These are phyloP conservation scores for Choanephora cucurbitarum DNA, from an alignment of 371 early-diverging fungal genomes.

Conservation along the genomic window DNA sequence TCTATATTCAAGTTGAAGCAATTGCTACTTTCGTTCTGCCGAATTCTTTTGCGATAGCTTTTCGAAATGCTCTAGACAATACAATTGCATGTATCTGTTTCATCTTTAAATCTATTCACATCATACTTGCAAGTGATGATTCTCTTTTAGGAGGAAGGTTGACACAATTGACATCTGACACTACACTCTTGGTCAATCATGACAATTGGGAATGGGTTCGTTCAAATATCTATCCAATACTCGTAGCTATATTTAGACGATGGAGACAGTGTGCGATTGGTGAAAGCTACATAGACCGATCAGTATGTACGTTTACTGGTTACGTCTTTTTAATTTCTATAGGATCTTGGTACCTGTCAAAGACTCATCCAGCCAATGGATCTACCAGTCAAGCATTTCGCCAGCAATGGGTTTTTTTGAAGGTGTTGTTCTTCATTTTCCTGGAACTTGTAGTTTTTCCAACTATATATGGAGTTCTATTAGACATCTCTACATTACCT, in stretches of 20 bases:
- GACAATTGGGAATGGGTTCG: constrained; percentile 7
- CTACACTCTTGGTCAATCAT: not conserved
- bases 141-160: constrained; percentile 6
- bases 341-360: constrained; percentile 41
- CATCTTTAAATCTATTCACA: constrained; percentile 13
- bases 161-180: constrained; percentile 2
- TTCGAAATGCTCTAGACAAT: not conserved
- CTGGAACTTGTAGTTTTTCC: constrained; percentile 86
- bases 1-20: not conserved
- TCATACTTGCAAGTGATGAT: constrained; percentile 3
- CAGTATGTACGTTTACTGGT: constrained; percentile 33
- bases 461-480: constrained; percentile 72
- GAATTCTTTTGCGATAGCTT: not conserved
- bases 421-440: constrained; percentile 71
- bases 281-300: constrained; percentile 30
- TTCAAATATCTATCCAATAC: constrained; percentile 9
- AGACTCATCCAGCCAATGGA: constrained; percentile 25
- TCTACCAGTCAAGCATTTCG: constrained; percentile 43
- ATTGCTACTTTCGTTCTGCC: not conserved
- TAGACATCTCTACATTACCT: constrained; percentile 77
- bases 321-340: constrained; percentile 37
- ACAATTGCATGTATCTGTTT: constrained; percentile 2
- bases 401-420: constrained; percentile 53
- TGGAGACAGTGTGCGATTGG: constrained; percentile 40
- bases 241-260: constrained; percentile 11